Evolutionary conservation across 306 rosid genomes (phyloP).

Genomic region (Inga oerstediana): DNA sequence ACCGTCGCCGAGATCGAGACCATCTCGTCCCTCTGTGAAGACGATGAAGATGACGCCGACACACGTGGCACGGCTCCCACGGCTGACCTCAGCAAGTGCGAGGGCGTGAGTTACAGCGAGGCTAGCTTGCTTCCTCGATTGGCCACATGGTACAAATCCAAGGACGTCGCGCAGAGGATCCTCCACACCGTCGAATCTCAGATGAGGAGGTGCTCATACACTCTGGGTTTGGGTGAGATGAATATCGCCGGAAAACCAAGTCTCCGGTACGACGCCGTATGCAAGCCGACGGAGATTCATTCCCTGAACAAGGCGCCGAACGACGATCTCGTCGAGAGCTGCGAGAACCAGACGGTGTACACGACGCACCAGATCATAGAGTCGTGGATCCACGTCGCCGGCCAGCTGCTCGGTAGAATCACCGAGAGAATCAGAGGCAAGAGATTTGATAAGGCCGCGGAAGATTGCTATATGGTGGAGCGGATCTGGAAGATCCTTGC

Average conservation of each 20-base stretch:
- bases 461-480: slow-evolving; percentile 65
- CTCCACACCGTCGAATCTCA: slow-evolving; percentile 62
- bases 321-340: slow-evolving; percentile 49
- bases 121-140: slow-evolving; percentile 72
- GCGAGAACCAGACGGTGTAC: slow-evolving; percentile 76
- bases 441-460: slow-evolving; percentile 56
- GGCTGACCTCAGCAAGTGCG: slow-evolving; percentile 34
- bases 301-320: slow-evolving; percentile 48
- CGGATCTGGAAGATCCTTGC: slow-evolving; percentile 76
- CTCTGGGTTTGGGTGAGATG: slow-evolving; percentile 79
- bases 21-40: slow-evolving; percentile 67
- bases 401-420: slow-evolving; percentile 50
- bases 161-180: slow-evolving; percentile 56
- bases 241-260: slow-evolving; percentile 65
- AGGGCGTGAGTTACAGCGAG: slow-evolving; percentile 63
- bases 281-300: slow-evolving; percentile 68
- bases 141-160: slow-evolving; percentile 75
- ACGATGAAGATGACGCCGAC: slow-evolving; percentile 54
- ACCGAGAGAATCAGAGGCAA: slow-evolving; percentile 40
- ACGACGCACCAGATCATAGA: slow-evolving; percentile 81
- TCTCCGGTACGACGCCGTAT: slow-evolving; percentile 78
- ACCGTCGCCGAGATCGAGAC: slow-evolving; percentile 56
- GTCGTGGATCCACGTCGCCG: slow-evolving; percentile 59
- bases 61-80: slow-evolving; percentile 68
- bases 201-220: slow-evolving; percentile 73